Conservation (phyloP, 805 yeast species). For the Candida morakotiae region DNA sequence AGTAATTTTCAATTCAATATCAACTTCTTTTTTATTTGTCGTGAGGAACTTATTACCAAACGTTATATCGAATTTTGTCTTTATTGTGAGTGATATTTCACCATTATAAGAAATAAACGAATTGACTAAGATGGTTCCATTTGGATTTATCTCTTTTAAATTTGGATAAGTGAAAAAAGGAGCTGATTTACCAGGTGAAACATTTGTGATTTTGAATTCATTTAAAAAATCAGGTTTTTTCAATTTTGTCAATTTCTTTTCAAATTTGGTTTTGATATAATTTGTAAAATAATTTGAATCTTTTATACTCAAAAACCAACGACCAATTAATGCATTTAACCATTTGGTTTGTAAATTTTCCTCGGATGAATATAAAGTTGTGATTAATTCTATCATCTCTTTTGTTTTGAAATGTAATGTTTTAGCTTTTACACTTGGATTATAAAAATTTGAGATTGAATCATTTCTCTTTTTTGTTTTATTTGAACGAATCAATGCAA, state of each 20-base stretch:
- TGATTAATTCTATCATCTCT: slow-evolving; percentile 71
- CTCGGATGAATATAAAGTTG: slow-evolving; percentile 74
- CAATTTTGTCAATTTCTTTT: slow-evolving; percentile 70
- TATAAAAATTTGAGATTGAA: slow-evolving; percentile 12
- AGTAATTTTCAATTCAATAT: slow-evolving; percentile 65
- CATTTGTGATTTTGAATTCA: slow-evolving; percentile 67
- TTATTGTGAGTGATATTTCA: slow-evolving; percentile 66
- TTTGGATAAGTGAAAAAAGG: slow-evolving; percentile 77
- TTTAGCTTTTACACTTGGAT: slow-evolving; percentile 62
- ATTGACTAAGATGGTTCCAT: slow-evolving; percentile 66
- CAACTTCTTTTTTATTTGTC: slow-evolving; percentile 74
- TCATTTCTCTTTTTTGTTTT: slow-evolving; percentile 33
- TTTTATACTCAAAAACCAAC: slow-evolving; percentile 74
- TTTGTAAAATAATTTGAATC: slow-evolving; percentile 63
- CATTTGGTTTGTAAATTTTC: slow-evolving; percentile 82
- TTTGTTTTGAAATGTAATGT: slow-evolving; percentile 68
- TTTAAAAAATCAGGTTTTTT: slow-evolving; percentile 86
- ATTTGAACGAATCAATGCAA: slow-evolving; percentile 74
- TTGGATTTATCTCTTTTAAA: slow-evolving; percentile 67
- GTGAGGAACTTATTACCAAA: slow-evolving; percentile 63
- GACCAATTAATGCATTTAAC: slow-evolving; percentile 84
- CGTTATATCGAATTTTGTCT: slow-evolving; percentile 75
- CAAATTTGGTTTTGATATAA: slow-evolving; percentile 54
- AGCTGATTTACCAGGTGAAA: slow-evolving; percentile 74
- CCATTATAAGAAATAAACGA: slow-evolving; percentile 70